These are phyloP conservation scores for Pleurotus sapidus DNA, from an alignment of 768 basidiomycete genomes.

Conservation along the genomic window DNA sequence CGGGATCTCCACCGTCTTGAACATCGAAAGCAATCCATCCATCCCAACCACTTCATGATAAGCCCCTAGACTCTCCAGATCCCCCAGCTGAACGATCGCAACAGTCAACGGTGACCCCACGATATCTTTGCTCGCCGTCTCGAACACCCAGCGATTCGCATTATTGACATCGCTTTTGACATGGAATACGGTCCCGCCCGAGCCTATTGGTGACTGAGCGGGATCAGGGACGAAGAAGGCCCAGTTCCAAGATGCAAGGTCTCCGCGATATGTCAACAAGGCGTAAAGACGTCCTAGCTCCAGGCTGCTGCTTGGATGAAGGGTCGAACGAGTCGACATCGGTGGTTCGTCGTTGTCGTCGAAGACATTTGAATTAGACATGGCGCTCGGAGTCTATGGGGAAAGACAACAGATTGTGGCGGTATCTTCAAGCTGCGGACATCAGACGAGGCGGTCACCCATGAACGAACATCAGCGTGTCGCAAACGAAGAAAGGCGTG, in stretches of 20 bases:
- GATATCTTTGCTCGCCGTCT: conserved; percentile 33
- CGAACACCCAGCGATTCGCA: conserved; percentile 35
- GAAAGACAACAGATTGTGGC: not conserved
- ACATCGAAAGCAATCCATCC: conserved; percentile 40
- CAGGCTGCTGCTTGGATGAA: conserved; percentile 17
- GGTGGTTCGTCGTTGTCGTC: not conserved
- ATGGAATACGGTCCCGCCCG: conserved; percentile 41
- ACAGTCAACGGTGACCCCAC: conserved; percentile 39
- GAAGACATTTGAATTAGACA: not conserved
- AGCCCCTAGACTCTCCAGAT: conserved; percentile 36
- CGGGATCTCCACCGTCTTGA: conserved; percentile 41
- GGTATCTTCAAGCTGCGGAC: not conserved
- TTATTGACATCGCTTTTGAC: conserved; percentile 32
- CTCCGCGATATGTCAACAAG: conserved; percentile 41
- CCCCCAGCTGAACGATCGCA: conserved; percentile 39
- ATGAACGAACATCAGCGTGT: not conserved
- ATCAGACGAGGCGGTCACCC: not conserved
- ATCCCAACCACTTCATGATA: conserved; percentile 41
- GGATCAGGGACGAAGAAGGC: conserved; percentile 45
- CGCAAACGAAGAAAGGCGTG: not conserved
- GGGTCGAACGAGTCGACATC: not conserved
- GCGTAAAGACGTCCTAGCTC: conserved; percentile 40
- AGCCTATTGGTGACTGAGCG: conserved; percentile 34
- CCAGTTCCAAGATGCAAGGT: conserved; percentile 50
- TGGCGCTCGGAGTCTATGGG: not conserved